Percentiles rank a stretch among this genome's conserved stretches.
Conservation (phyloP, 2,329 filamentous ascomycete genomes). For the Penicillium sp. region DNA sequence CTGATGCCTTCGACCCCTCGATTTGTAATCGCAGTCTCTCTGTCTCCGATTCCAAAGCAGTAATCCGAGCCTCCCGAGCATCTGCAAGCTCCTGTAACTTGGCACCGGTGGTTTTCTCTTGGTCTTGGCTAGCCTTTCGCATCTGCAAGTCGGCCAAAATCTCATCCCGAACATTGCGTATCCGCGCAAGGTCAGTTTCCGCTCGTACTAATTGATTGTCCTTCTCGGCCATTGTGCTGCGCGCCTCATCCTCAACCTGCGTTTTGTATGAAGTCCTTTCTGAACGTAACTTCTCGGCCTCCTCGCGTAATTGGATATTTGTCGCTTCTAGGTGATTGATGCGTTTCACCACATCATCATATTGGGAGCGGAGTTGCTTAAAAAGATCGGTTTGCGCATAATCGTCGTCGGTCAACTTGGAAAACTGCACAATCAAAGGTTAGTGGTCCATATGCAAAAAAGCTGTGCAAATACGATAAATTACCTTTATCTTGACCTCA, state of each 20-base stretch:
- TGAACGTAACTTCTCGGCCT: constrained; percentile 78
- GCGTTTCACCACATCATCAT: constrained; percentile 88
- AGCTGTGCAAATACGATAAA: background rate
- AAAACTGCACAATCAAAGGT: constrained; percentile 47
- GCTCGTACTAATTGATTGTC: constrained; percentile 78
- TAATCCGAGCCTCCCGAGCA: constrained; percentile 77
- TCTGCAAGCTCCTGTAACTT: constrained; percentile 78
- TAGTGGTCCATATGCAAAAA: constrained; percentile 1
- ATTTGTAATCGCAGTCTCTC: constrained; percentile 64
- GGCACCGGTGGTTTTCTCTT: constrained; percentile 66
- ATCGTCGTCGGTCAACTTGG: constrained; percentile 83
- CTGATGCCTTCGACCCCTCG: constrained; percentile 47
- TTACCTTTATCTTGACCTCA: constrained; percentile 61
- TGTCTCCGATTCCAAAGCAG: constrained; percentile 78
- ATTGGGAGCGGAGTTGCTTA: constrained; percentile 84
- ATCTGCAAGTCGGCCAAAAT: constrained; percentile 77
- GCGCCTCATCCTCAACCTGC: constrained; percentile 78
- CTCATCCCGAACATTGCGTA: constrained; percentile 82
- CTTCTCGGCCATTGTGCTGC: constrained; percentile 69
- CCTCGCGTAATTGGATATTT: constrained; percentile 80
- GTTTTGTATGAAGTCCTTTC: constrained; percentile 80
- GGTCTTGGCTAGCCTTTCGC: constrained; percentile 75
- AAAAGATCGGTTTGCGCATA: constrained; percentile 91
- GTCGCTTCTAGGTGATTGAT: constrained; percentile 89
- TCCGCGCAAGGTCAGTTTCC: constrained; percentile 81